phyloP scores from a whole-genome alignment of 2,329 filamentous ascomycete species.

The Kalaharituber pfeilii region DNA sequence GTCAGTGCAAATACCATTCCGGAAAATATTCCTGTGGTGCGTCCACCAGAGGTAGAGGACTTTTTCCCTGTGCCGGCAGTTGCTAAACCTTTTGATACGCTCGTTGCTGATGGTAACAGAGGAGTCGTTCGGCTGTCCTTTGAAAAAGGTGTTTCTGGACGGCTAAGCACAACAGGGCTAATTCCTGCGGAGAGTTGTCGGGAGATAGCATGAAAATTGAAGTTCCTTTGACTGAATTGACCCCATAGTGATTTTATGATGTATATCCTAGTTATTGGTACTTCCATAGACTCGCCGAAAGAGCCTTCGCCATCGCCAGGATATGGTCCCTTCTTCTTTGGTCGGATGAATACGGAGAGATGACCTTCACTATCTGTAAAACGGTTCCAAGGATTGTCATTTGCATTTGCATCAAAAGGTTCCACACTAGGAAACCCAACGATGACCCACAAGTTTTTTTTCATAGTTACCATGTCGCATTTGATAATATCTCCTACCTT shows the following conservation, averaged over 20 bases:
- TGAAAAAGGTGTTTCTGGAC: not conserved
- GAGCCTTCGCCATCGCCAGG: not conserved
- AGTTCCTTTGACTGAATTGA: conserved; percentile 9
- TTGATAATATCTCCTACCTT: conserved; percentile 12
- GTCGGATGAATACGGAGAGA: not conserved
- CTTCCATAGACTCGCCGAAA: conserved; percentile 3
- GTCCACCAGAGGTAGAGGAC: not conserved
- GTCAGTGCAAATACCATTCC: conserved; percentile 16
- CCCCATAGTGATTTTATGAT: conserved; percentile 16
- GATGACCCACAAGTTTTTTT: conserved; percentile 10
- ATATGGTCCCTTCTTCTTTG: not conserved
- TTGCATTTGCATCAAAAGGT: not conserved
- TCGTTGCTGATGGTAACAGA: conserved; percentile 3
- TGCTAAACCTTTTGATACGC: not conserved
- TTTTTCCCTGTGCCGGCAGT: conserved; percentile 3
- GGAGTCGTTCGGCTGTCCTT: conserved; percentile 1
- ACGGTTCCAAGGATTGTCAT: not conserved
- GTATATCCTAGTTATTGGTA: conserved; percentile 15
- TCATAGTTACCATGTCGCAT: conserved; percentile 14
- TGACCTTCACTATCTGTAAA: not conserved
- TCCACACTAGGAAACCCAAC: conserved; percentile 4
- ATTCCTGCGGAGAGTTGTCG: not conserved
- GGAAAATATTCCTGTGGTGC: conserved; percentile 7
- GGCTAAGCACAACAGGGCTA: not conserved
- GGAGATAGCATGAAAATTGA: not conserved